phyloP scores from a whole-genome alignment of 2,329 filamentous ascomycete species.

The Arachnopeziza araneosa region DNA sequence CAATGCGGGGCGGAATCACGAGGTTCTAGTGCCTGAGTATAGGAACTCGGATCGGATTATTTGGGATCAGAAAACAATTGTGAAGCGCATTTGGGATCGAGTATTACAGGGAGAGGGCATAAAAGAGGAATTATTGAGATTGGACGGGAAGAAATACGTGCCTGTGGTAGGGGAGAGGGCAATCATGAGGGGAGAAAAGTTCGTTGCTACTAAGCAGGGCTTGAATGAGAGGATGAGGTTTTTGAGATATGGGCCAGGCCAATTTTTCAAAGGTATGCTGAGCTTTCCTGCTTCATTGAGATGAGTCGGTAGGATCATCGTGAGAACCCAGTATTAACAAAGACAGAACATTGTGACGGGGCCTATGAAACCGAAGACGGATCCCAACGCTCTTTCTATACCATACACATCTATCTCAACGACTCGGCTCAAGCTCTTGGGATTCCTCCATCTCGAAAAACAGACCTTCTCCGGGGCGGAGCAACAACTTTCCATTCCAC shows the following conservation, averaged over 20 bases:
- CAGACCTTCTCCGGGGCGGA: slow-evolving; percentile 30
- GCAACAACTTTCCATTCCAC: slow-evolving; percentile 49
- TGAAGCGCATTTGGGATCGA: slow-evolving; percentile 57
- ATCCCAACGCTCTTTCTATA: slow-evolving; percentile 37
- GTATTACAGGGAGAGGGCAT: slow-evolving; percentile 43
- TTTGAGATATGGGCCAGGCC: slow-evolving; percentile 63
- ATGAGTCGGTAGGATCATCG: neutral
- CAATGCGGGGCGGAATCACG: slow-evolving; percentile 56
- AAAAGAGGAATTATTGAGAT: slow-evolving; percentile 33
- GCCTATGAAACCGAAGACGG: slow-evolving; percentile 41
- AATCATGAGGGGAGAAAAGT: slow-evolving; percentile 14
- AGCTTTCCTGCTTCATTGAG: slow-evolving; percentile 6
- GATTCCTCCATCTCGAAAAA: neutral
- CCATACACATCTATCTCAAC: slow-evolving; percentile 51
- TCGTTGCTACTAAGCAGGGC: slow-evolving; percentile 28
- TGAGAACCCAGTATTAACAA: slow-evolving; percentile 12
- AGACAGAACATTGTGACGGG: slow-evolving; percentile 60
- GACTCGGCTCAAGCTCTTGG: slow-evolving; percentile 39
- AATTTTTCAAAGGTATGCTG: slow-evolving; percentile 57
- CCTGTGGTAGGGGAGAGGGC: slow-evolving; percentile 32
- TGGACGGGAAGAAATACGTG: slow-evolving; percentile 27
- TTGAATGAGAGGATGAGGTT: slow-evolving; percentile 73
- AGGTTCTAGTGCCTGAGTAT: slow-evolving; percentile 51
- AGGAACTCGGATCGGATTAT: slow-evolving; percentile 73
- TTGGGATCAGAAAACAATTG: slow-evolving; percentile 60